phyloP scores from a whole-genome alignment of 495 filamentous ascomycete genomes.

The Articulospora tetracladia region DNA sequence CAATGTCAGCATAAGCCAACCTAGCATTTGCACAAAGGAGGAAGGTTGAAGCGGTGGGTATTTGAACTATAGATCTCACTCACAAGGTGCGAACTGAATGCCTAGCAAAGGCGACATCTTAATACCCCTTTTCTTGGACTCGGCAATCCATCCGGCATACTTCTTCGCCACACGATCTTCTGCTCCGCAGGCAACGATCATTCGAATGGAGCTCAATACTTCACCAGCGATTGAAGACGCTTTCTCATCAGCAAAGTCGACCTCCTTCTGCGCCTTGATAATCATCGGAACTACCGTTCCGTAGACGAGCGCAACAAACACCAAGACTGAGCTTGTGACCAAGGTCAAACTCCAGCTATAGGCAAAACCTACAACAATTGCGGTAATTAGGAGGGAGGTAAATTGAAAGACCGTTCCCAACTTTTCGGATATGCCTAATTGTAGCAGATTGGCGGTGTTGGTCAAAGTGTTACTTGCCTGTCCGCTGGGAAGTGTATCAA shows the following conservation, averaged over 20 bases:
- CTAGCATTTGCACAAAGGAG: background rate
- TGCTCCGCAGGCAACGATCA: constrained; percentile 61
- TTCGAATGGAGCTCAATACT: constrained; percentile 49
- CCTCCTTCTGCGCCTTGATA: constrained; percentile 50
- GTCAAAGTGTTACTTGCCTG: constrained; percentile 59
- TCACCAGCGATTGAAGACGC: constrained; percentile 60
- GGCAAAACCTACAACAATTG: constrained; percentile 51
- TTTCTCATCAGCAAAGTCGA: constrained; percentile 54
- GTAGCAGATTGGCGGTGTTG: constrained; percentile 57
- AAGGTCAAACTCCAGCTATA: constrained; percentile 52
- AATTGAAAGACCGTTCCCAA: constrained; percentile 50
- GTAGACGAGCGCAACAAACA: constrained; percentile 55
- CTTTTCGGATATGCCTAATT: constrained; percentile 64
- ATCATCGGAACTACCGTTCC: constrained; percentile 50
- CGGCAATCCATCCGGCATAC: constrained; percentile 53
- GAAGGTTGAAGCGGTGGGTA: background rate
- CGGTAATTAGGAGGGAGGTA: constrained; percentile 43
- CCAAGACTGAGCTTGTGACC: constrained; percentile 50
- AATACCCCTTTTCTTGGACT: constrained; percentile 48
- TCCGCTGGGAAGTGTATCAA: constrained; percentile 50
- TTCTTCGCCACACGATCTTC: constrained; percentile 48
- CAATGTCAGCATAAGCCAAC: background rate
- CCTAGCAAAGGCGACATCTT: constrained; percentile 26
- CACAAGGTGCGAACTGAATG: constrained; percentile 26
- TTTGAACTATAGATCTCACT: background rate